Base-by-base conservation (phyloP, 768 basidiomycete species). In the Lenzites betulinus region DNA sequence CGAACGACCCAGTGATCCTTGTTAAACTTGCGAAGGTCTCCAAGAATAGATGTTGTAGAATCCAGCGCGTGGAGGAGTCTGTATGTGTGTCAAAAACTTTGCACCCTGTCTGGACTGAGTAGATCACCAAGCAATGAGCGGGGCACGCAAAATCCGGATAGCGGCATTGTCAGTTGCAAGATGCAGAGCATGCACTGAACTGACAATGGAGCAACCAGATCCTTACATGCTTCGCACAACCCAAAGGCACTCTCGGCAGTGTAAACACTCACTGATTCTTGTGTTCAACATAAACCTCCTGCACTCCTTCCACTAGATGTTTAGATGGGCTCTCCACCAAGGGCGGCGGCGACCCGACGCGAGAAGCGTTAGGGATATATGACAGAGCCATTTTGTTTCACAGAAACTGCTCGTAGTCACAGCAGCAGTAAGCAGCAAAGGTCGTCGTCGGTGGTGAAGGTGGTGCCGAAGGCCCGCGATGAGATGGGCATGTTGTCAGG, bases 1-100 rank as follows among this genome's bases (percentile, higher is more conserved):
- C 92, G 79, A 16, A 98, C 86, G 25, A 91, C 83, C 95, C 93
- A 97, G 64, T 90, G 83, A 39, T 86, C 79, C 76, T 88, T 87
- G 77, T 92, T 97, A 79, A 96, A 97, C 51, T 78, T 77, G 50
- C 84, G 83, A 22, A 98, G 75, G 67, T 89, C 89, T 50, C 74
- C 74, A 39, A 97, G 78, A 46, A 98, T 82, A 12, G 76, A 67
- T 67, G 85, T 83, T 38, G 94, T 86, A 0, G 83, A 78, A 67
- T 89, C 85, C 64, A 97, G 84, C n/a, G 90, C 93, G 51, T 78
- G 78, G 30, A 92, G 81, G 58, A 97, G 79, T 36, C 92, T 93
- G 64, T 26, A 67, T 26, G 41, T 39, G 18, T 25, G 46, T 65
- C 25, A 54, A 52, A 11, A 30, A 30, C 58, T 51, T 58, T 3